These are phyloP conservation scores for Nicotiana undulata DNA, from an alignment of 257 asterid species.

Conservation along the genomic window DNA sequence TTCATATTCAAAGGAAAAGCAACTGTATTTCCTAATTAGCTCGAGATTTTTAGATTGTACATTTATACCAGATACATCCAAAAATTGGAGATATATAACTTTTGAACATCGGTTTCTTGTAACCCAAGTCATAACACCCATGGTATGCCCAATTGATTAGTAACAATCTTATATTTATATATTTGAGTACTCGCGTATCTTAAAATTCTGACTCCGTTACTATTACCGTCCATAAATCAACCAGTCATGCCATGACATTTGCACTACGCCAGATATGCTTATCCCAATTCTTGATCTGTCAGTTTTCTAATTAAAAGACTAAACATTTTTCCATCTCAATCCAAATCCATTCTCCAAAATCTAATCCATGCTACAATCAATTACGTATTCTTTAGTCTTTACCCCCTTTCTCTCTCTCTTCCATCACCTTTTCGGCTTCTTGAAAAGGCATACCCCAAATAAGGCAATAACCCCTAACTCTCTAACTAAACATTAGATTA, in stretches of 20 bases:
- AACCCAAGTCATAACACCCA: background rate
- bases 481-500: background rate
- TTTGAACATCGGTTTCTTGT: background rate
- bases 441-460: background rate
- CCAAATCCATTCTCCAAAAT: background rate
- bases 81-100: too few relatives aligned
- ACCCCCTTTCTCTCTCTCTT: background rate
- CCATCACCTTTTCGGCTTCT: background rate
- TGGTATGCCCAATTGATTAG: too few relatives aligned
- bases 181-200: too few relatives aligned
- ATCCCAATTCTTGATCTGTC: background rate
- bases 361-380: background rate
- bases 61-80: too few relatives aligned
- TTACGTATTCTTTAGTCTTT: background rate
- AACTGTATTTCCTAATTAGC: background rate
- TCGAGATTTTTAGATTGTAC: background rate
- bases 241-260: background rate
- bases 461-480: background rate
- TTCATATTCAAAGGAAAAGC: background rate
- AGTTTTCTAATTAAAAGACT: background rate
- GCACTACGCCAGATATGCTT: background rate
- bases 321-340: background rate
- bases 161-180: too few relatives aligned
- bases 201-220: too few relatives aligned
- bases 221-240: too few relatives aligned